These are phyloP conservation scores for Penicillium sp. DNA, from an alignment of 2,329 filamentous ascomycete species.

Conservation along the genomic window DNA sequence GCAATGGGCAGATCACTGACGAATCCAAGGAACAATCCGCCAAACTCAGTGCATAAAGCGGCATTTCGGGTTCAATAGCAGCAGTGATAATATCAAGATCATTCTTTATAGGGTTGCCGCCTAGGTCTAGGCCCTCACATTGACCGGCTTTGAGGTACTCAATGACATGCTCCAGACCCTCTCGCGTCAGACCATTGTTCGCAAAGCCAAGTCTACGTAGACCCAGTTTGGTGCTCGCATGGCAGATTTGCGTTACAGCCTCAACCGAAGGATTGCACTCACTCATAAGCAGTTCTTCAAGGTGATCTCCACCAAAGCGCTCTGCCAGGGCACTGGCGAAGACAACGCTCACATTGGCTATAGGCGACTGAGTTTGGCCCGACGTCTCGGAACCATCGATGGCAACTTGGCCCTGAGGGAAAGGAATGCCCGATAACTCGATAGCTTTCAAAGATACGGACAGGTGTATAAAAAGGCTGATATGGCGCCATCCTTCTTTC, in stretches of 20 bases:
- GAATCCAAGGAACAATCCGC: conserved; percentile 81
- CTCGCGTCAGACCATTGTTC: conserved; percentile 72
- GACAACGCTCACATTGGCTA: conserved; percentile 59
- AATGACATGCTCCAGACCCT: conserved; percentile 72
- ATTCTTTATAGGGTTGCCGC: conserved; percentile 72
- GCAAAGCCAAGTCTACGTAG: conserved; percentile 78
- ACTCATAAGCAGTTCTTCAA: conserved; percentile 81
- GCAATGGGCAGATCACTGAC: conserved; percentile 67
- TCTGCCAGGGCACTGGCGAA: conserved; percentile 74
- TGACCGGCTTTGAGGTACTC: conserved; percentile 72
- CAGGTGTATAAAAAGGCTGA: conserved; percentile 86
- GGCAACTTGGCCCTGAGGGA: conserved; percentile 55
- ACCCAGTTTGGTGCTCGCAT: conserved; percentile 75
- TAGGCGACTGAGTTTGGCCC: conserved; percentile 15
- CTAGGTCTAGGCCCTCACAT: conserved; percentile 85
- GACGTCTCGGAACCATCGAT: conserved; percentile 25
- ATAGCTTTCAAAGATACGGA: conserved; percentile 81
- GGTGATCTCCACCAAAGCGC: conserved; percentile 68
- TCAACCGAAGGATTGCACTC: conserved; percentile 71
- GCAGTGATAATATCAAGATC: conserved; percentile 46
- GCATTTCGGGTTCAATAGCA: conserved; percentile 46
- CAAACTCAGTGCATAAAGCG: conserved; percentile 78
- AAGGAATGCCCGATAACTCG: conserved; percentile 80
- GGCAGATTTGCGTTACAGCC: conserved; percentile 73
- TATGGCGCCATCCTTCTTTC: conserved; percentile 83